Evolutionary conservation across 208 protist genomes (phyloP).

Genomic region (Leishmania tropica): DNA sequence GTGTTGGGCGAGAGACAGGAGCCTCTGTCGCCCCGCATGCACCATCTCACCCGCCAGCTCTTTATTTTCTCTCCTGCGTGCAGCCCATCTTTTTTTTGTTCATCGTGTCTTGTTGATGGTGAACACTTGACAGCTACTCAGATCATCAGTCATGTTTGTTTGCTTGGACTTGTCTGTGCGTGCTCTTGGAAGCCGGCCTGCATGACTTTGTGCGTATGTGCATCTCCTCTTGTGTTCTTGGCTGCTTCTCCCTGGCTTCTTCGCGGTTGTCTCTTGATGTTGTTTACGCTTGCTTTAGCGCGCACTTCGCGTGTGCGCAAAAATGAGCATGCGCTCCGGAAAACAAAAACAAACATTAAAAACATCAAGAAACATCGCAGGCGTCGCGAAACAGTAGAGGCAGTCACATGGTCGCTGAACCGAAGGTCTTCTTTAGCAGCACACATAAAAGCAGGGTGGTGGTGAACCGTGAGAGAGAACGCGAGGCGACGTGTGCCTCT

Average conservation of each 20-base stretch:
- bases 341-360: not conserved
- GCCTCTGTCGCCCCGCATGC: not conserved
- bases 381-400: not conserved
- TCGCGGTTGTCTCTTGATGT: not conserved
- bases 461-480: not conserved
- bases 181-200: not conserved
- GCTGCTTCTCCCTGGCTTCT: not conserved
- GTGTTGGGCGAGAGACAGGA: not conserved
- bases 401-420: not conserved
- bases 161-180: not conserved
- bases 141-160: not conserved
- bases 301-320: not conserved
- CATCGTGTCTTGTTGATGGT: not conserved
- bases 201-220: conserved; percentile 4
- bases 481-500: not conserved
- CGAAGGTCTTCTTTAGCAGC: not conserved
- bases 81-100: not conserved
- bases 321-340: too few relatives aligned
- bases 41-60: not conserved
- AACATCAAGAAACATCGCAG: too few relatives aligned
- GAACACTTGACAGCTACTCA: not conserved
- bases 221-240: conserved; percentile 1
- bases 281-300: not conserved
- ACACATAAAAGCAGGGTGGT: not conserved
- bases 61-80: not conserved